These are phyloP conservation scores for Colletotrichum cuscutae DNA, from an alignment of 2,329 filamentous ascomycete genomes.

Conservation along the genomic window DNA sequence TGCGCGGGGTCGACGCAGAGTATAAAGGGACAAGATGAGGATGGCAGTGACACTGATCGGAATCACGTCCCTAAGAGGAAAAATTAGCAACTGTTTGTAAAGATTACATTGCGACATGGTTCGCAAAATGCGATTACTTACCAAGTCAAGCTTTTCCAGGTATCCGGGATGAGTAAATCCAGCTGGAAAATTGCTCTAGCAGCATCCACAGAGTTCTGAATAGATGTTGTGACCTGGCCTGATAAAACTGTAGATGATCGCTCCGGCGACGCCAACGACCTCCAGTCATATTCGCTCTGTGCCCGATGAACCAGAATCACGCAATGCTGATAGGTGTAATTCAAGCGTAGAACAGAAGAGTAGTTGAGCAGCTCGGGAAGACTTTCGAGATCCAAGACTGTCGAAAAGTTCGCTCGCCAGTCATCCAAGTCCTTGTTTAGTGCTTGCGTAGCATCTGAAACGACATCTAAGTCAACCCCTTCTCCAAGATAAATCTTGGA, in stretches of 20 bases:
- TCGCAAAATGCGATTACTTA: background rate
- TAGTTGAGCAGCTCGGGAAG: background rate
- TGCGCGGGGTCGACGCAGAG: background rate
- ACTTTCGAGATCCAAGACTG: background rate
- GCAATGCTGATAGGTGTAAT: background rate
- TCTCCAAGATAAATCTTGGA: background rate
- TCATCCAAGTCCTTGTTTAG: background rate
- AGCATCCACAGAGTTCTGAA: background rate
- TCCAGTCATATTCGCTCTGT: background rate
- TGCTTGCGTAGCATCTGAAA: background rate
- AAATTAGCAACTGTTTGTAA: background rate
- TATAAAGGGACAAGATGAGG: background rate
- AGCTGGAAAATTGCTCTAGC: background rate
- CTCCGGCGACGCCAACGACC: background rate
- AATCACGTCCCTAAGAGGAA: background rate
- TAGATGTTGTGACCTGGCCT: background rate
- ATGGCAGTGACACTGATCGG: background rate
- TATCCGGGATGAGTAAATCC: background rate
- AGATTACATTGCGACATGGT: background rate
- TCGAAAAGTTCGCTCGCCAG: background rate
- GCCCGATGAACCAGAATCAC: conserved; percentile 1
- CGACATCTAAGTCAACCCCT: no score
- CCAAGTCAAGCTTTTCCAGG: background rate
- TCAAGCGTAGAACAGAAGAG: background rate
- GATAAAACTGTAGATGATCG: no score